Evolutionary conservation across 345 rosid species (phyloP).

Genomic region (Salix suchowensis): DNA sequence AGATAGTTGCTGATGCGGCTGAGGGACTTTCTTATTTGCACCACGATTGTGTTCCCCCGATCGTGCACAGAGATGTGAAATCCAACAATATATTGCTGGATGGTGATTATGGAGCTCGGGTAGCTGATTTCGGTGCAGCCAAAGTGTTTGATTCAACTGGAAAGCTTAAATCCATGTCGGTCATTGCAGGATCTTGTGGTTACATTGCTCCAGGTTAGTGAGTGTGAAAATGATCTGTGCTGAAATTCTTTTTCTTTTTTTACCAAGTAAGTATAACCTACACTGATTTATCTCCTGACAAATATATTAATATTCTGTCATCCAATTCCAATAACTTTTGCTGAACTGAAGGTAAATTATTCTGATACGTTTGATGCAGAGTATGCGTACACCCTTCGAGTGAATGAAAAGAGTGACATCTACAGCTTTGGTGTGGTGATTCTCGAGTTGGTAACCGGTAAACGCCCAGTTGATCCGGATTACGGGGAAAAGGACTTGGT

Average conservation of each 20-base stretch:
- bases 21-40: slow-evolving; percentile 96
- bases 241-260: background rate
- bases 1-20: slow-evolving; percentile 78
- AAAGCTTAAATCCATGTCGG: slow-evolving; percentile 87
- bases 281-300: background rate
- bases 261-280: background rate
- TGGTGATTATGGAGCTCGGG: slow-evolving; percentile 83
- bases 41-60: slow-evolving; percentile 90
- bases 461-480: slow-evolving; percentile 73
- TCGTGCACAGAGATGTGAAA: slow-evolving; percentile 94
- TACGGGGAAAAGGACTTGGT: slow-evolving; percentile 90
- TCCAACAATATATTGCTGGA: slow-evolving; percentile 91
- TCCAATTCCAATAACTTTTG: background rate
- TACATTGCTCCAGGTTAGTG: slow-evolving; percentile 97
- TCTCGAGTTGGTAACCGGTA: slow-evolving; percentile 85
- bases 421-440: slow-evolving; percentile 97
- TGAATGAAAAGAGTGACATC: slow-evolving; percentile 98
- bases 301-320: background rate
- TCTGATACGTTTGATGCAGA: slow-evolving; percentile 43
- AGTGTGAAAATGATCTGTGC: background rate
- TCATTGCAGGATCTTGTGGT: slow-evolving; percentile 95
- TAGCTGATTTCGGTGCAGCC: slow-evolving; percentile 96
- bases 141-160: slow-evolving; percentile 71
- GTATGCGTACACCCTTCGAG: slow-evolving; percentile 91
- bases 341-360: background rate